These are phyloP conservation scores for Kluyveromyces sp. DNA, from an alignment of 1,139 yeast genomes.

Conservation along the genomic window DNA sequence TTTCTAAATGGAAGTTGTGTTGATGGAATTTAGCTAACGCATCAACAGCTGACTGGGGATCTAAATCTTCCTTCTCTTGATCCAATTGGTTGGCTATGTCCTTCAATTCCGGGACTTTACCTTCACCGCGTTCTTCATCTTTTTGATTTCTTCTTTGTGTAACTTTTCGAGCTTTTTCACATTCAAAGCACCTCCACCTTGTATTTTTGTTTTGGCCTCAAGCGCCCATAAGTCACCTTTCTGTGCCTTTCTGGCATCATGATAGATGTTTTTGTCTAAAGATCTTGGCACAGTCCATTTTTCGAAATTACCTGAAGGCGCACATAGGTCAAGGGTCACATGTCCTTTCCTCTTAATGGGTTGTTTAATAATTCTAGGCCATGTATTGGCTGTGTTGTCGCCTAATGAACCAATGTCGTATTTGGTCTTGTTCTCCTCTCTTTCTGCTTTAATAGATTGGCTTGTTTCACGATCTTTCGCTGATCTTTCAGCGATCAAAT, in stretches of 20 bases:
- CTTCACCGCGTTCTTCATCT: slow-evolving; percentile 16
- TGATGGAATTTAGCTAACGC: slow-evolving; percentile 13
- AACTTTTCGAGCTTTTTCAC: slow-evolving; percentile 22
- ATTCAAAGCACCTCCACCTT: slow-evolving; percentile 27
- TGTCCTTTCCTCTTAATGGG: slow-evolving; percentile 82
- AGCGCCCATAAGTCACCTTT: slow-evolving; percentile 90
- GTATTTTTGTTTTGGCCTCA: slow-evolving; percentile 56
- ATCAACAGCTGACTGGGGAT: slow-evolving; percentile 9
- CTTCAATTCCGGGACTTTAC: slow-evolving; percentile 15
- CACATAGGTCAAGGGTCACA: slow-evolving; percentile 72
- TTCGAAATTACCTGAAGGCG: slow-evolving; percentile 71
- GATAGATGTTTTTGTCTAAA: slow-evolving; percentile 65
- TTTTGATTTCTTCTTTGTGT: slow-evolving; percentile 26
- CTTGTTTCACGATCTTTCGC: slow-evolving; percentile 26
- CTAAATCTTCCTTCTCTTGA: slow-evolving; percentile 4
- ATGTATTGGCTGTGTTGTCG: slow-evolving; percentile 36
- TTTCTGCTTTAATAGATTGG: slow-evolving; percentile 21
- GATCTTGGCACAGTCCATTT: slow-evolving; percentile 85
- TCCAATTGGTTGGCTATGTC: slow-evolving; percentile 14
- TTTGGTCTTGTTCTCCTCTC: slow-evolving; percentile 17
- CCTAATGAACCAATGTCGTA: slow-evolving; percentile 19
- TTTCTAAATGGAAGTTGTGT: slow-evolving; percentile 11
- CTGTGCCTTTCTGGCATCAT: slow-evolving; percentile 78
- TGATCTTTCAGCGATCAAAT: slow-evolving; percentile 64
- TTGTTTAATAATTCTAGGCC: slow-evolving; percentile 68